Evolutionary conservation across 2,329 filamentous ascomycete genomes (phyloP), one percentile per base, ranked within the genome.

Genomic region (Trichoderma pleuroti): DNA sequence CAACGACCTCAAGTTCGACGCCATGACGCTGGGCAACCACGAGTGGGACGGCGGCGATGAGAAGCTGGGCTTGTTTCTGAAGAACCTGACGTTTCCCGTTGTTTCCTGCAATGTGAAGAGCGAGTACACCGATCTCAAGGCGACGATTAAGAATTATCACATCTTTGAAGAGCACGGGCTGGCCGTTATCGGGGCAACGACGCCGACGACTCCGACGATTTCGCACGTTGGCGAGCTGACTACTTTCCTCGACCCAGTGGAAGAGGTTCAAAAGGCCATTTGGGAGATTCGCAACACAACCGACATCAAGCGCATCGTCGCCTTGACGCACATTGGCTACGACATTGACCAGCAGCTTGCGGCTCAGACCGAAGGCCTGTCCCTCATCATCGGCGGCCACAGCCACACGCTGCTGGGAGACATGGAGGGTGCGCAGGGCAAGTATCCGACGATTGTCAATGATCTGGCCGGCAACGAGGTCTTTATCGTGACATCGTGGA

Each of bases 11-110:
- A 85, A 85, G n/a, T 90, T 91, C 74, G 87, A 90, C 72, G 88
- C 86, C 74, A 91, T 91, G 89, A 91, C 89, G 0, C 80, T 91
- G 2, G 88, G 89, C 18, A 91, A 91, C 80, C 88, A 91, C 75
- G 89, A 91, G 77, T 91, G 89, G 76, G 90, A 91, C 74, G 86
- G 84, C 6, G 89, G 89, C 49, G 88, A 91, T 70, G 87, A 90
- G 68, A 80, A 86, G 77, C 83, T 91, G 0, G 90, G 87, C 56
- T 82, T 85, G 30, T 91, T 91, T 75, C 78, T 91, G 42, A 79
- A 84, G 66, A 91, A 91, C 76, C 77, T 91, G 68, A 91, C 88
- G 0, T 91, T 91, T 76, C 89, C 90, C 4, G 81, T 91, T 71
- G 81, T 91, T 49, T 87, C 86, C 24, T 87, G 88, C 73, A 91